These are phyloP conservation scores for Chenopodium album DNA, from an alignment of 148 eudicot genomes.

Conservation along the genomic window DNA sequence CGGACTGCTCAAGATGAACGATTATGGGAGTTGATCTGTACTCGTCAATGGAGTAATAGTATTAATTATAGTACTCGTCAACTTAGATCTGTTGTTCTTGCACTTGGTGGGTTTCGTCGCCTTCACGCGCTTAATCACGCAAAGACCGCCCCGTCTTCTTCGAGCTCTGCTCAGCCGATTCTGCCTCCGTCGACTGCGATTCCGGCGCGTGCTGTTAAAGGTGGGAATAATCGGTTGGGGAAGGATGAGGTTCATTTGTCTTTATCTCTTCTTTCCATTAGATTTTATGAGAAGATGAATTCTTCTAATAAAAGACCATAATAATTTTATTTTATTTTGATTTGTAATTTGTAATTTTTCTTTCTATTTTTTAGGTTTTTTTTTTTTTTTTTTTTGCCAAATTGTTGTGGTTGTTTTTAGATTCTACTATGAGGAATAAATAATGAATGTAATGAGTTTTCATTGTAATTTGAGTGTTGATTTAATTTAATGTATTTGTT, in stretches of 20 bases:
- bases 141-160: slow-evolving; percentile 22
- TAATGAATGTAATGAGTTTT: background rate
- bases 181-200: slow-evolving; percentile 39
- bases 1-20: slow-evolving; percentile 74
- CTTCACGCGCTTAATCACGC: slow-evolving; percentile 58
- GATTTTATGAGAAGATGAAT: slow-evolving; percentile 76
- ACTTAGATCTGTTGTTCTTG: slow-evolving; percentile 72
- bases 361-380: background rate
- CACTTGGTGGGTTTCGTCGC: slow-evolving; percentile 80
- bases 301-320: slow-evolving; percentile 39
- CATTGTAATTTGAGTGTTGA: background rate
- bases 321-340: background rate
- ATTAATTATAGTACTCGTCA: slow-evolving; percentile 45
- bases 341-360: background rate
- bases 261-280: slow-evolving; percentile 65
- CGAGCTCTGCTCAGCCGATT: background rate
- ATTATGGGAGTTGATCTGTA: slow-evolving; percentile 87
- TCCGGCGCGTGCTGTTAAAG: slow-evolving; percentile 16
- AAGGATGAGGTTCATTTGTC: slow-evolving; percentile 88
- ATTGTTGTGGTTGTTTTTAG: background rate
- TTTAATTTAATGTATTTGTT: background rate
- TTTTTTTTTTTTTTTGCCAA: background rate
- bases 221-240: slow-evolving; percentile 49
- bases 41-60: slow-evolving; percentile 48
- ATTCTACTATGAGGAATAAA: background rate